phyloP scores from a whole-genome alignment of 805 yeast genomes.

The Saccharomycopsis fibuligera region DNA sequence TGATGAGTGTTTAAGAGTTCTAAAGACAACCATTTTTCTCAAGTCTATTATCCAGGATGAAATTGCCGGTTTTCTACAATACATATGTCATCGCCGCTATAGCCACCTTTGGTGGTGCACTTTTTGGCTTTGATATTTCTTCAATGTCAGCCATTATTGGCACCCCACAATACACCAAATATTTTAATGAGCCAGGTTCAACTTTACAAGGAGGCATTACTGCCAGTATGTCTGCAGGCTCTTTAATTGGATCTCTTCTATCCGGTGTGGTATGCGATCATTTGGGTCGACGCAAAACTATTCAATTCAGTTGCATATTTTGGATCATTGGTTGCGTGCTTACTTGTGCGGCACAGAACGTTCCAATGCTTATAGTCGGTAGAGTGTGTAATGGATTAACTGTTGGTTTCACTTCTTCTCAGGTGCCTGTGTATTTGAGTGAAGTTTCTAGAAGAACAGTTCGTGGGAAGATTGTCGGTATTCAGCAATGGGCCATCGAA shows the following conservation, averaged over 20 bases:
- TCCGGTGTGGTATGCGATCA: conserved; percentile 51
- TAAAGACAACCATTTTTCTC: too few relatives aligned
- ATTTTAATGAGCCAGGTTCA: too few relatives aligned
- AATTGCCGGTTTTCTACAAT: too few relatives aligned
- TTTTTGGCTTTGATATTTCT: too few relatives aligned
- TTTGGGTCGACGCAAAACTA: conserved; percentile 56
- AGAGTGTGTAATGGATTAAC: conserved; percentile 70
- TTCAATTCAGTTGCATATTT: conserved; percentile 44
- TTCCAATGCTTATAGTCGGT: conserved; percentile 44
- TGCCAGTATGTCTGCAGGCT: conserved; percentile 66
- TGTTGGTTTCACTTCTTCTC: conserved; percentile 67
- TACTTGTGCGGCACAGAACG: conserved; percentile 40
- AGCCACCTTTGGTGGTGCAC: too few relatives aligned
- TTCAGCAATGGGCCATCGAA: conserved; percentile 65
- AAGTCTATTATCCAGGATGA: too few relatives aligned
- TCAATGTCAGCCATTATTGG: too few relatives aligned
- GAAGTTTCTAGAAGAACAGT: conserved; percentile 61
- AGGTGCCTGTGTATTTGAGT: conserved; percentile 76
- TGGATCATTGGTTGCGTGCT: conserved; percentile 56
- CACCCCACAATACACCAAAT: too few relatives aligned
- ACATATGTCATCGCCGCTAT: too few relatives aligned
- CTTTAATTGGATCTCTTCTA: conserved; percentile 59
- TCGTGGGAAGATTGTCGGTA: conserved; percentile 61
- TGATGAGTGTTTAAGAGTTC: too few relatives aligned
- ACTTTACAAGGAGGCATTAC: conserved; percentile 41